Evolutionary conservation across 2,329 filamentous ascomycete species (phyloP).

Genomic region (Arthrobotrys megalospora): DNA sequence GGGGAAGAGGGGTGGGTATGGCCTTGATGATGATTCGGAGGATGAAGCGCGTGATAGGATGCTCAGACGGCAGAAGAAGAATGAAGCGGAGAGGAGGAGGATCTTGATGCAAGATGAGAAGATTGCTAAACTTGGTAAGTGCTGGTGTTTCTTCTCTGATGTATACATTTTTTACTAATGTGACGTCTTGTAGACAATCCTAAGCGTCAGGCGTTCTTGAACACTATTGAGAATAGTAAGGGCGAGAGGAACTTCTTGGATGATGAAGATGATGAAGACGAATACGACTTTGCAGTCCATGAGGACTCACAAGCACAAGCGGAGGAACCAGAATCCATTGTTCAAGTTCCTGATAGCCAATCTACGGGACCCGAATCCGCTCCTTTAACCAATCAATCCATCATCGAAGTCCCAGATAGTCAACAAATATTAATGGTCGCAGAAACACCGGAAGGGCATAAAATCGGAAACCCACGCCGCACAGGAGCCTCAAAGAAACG

Average conservation of each 20-base stretch:
- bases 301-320: conserved; percentile 58
- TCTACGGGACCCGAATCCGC: background rate
- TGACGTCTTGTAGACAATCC: conserved; percentile 75
- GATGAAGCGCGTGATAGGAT: conserved; percentile 76
- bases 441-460: conserved; percentile 24
- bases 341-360: conserved; percentile 32
- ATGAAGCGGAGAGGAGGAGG: conserved; percentile 90
- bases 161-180: conserved; percentile 1
- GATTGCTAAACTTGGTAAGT: conserved; percentile 79
- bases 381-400: conserved; percentile 8
- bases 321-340: conserved; percentile 16
- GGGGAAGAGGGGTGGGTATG: conserved; percentile 83
- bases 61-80: conserved; percentile 74
- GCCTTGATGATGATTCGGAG: conserved; percentile 86
- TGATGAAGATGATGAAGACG: conserved; percentile 70
- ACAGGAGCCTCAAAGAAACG: conserved; percentile 34
- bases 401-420: conserved; percentile 39
- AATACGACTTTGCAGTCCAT: conserved; percentile 65
- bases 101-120: conserved; percentile 90
- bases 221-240: conserved; percentile 85
- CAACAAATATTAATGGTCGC: conserved; percentile 22
- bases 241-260: conserved; percentile 84
- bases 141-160: conserved; percentile 49
- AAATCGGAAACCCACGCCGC: conserved; percentile 46
- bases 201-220: conserved; percentile 90